Base-by-base conservation (phyloP, 2,329 filamentous ascomycete species). In the Lachnellula subtilissima region DNA sequence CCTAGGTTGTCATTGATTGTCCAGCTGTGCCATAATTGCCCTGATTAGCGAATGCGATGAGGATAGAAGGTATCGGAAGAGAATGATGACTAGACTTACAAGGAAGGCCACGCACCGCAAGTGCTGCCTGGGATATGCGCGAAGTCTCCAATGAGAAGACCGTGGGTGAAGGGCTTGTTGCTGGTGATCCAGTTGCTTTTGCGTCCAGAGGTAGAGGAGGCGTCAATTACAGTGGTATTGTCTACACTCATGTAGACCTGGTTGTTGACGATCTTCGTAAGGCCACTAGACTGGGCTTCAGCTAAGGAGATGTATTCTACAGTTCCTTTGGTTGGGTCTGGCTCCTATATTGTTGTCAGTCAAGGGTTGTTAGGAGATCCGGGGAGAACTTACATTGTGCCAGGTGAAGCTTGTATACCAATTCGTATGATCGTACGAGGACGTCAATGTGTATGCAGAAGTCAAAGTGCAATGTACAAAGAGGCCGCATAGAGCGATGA, bases 71-170 rank as follows among this genome's bases (percentile, higher is more conserved):
- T 35, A 32, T 49, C 39, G 14, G 42, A 4, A 32, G 28, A 11
- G 28, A 32, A 3, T 11, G 4, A 9, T 32, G n/a, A 28, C 5
- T 8, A 66, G 43, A 52, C 55, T 50, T 71, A 82, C 67, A 81
- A 88, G 71, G 86, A 83, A 57, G 87, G 87, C 87, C 88, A 91
- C n/a, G 82, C 78, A 17, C 88, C 88, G 62, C 88, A 91, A 50
- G 81, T 75, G 1, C 84, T 84, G 78, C 78, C 59, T 1, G 88
- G 87, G 84, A 91, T 90, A 62, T 91, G 87, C n/a, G 76, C 75
- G 50, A 90, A 79, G 68, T 91, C 87, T 22, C 86, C 76, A 50
- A 91, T 83, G 61, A 91, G 81, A 6, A 91, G 77, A 0, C 85
- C 87, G 61, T 84, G 77, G 28, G 77, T 80, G 68, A 84, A 91